phyloP scores from a whole-genome alignment of 441 rosid species.

The Pelargonium australe region DNA sequence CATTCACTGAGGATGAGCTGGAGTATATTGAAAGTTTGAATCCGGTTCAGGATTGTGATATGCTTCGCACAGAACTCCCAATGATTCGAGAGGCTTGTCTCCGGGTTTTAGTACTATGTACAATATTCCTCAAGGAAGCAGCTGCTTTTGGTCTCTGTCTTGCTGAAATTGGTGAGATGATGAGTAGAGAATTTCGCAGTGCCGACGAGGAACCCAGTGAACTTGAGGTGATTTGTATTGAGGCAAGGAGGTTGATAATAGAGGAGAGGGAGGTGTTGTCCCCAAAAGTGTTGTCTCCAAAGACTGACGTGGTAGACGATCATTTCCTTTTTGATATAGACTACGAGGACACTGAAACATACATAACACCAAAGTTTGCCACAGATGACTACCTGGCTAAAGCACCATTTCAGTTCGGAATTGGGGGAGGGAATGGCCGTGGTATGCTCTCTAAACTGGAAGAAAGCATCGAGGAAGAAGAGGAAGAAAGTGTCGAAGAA shows the following conservation, averaged over 20 bases:
- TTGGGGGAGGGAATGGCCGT: not conserved
- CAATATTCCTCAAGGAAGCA: not conserved
- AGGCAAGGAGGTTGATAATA: not conserved
- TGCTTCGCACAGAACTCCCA: not conserved
- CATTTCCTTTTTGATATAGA: not conserved
- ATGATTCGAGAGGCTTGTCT: not conserved
- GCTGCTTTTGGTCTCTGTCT: constrained; percentile 4
- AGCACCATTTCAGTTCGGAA: not conserved
- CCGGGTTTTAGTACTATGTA: not conserved
- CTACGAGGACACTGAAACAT: not conserved
- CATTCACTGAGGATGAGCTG: not conserved
- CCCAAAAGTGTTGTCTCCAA: not conserved
- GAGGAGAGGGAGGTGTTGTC: not conserved
- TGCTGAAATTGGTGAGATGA: not conserved
- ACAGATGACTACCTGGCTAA: not conserved
- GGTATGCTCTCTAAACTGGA: not conserved
- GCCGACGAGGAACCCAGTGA: not conserved
- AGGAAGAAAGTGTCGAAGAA: not conserved
- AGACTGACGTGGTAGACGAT: not conserved
- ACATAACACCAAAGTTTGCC: not conserved
- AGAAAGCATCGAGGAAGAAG: not conserved
- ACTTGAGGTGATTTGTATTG: not conserved
- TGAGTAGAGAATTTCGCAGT: not conserved
- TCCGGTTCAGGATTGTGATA: not conserved
- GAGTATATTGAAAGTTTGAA: not conserved